Evolutionary conservation across 345 rosid genomes (phyloP).

Genomic region (Diplotaxis tenuifolia): DNA sequence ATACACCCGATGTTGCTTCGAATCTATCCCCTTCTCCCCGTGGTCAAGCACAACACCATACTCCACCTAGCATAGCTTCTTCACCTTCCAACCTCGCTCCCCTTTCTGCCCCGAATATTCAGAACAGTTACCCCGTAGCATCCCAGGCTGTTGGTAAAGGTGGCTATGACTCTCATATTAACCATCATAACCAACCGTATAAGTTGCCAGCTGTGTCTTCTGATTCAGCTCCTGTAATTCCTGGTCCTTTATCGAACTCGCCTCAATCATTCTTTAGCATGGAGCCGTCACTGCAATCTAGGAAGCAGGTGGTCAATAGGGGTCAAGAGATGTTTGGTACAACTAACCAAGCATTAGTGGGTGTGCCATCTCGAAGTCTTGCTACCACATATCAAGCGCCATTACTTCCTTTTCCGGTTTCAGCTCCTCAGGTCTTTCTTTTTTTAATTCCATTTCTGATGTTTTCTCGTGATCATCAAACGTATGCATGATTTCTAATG

Average conservation of each 20-base stretch:
- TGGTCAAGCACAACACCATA: conserved; percentile 26
- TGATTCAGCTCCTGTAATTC: conserved; percentile 16
- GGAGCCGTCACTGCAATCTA: conserved; percentile 19
- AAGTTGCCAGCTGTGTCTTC: conserved; percentile 8
- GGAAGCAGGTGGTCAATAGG: conserved; percentile 24
- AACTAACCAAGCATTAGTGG: conserved; percentile 1
- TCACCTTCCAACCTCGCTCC: conserved; percentile 8
- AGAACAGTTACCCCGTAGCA: conserved; percentile 20
- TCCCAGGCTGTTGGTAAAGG: conserved; percentile 23
- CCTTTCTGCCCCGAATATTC: conserved; percentile 18
- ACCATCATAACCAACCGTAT: not conserved
- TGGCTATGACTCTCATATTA: conserved; percentile 14
- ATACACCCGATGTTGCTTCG: conserved; percentile 8
- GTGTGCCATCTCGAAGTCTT: conserved; percentile 22
- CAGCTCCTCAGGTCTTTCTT: conserved; percentile 29
- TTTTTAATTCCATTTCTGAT: not conserved
- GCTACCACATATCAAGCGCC: conserved; percentile 27
- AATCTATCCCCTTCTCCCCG: conserved; percentile 26
- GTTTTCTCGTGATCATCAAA: not conserved
- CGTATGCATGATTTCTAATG: conserved; percentile 11
- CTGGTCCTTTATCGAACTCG: not conserved
- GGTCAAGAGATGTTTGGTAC: conserved; percentile 30
- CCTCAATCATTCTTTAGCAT: conserved; percentile 16
- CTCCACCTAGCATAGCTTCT: conserved; percentile 27
- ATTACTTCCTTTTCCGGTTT: conserved; percentile 24